Percentiles rank a stretch among this genome's conserved stretches.
These are phyloP conservation scores for Astrocystis sublimbata DNA, from an alignment of 495 filamentous ascomycete species.

Conservation along the genomic window DNA sequence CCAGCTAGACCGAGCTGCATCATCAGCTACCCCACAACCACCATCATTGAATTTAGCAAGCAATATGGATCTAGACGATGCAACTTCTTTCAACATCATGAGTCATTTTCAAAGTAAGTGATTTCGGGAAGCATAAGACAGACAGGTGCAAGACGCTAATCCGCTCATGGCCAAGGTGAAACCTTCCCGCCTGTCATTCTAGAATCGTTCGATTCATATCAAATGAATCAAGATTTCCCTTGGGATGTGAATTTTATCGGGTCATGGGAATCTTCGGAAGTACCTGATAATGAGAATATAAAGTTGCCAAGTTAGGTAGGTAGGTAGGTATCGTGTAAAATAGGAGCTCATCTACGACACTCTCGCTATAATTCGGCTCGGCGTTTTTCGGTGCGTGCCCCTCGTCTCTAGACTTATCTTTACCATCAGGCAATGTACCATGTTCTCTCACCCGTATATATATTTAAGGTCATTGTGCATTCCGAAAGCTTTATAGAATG, in stretches of 20 bases:
- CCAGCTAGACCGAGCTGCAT: neutral
- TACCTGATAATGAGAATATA: neutral
- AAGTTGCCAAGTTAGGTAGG: neutral
- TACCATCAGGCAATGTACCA: neutral
- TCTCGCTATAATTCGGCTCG: neutral
- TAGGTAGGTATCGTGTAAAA: neutral
- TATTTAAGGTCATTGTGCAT: neutral
- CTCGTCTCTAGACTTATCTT: neutral
- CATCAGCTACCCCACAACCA: neutral
- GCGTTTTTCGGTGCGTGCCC: neutral
- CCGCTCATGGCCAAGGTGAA: neutral
- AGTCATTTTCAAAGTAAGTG: neutral
- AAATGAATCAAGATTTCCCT: neutral
- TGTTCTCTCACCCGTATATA: neutral
- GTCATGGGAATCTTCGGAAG: neutral
- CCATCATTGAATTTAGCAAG: neutral
- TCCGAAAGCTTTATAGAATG: neutral
- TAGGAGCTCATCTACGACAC: neutral
- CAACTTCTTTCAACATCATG: neutral
- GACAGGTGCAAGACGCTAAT: neutral
- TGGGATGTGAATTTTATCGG: constrained; percentile 3
- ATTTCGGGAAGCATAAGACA: neutral
- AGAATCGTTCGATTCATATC: neutral
- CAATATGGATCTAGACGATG: constrained; percentile 6
- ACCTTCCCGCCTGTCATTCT: neutral